A percentile compares a stretch with the other conserved stretches of the same genome.
Conservation (phyloP, 371 early-diverging fungal genomes). For the Lichtheimia hyalospora region DNA sequence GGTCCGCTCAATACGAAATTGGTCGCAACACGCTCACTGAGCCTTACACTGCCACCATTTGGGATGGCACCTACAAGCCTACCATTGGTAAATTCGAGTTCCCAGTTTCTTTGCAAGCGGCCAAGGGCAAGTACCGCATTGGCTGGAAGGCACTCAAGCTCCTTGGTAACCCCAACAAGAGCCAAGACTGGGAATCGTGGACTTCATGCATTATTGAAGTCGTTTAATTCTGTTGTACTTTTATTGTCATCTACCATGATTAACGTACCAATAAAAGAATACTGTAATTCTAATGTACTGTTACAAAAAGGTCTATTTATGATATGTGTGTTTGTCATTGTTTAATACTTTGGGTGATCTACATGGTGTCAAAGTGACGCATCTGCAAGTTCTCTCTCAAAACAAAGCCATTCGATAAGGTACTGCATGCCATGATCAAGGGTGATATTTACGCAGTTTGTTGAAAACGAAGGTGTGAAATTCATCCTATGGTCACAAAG, state of each 20-base stretch:
- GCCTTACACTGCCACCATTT: constrained; percentile 5
- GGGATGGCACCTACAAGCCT: constrained; percentile 21
- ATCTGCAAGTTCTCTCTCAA: no score
- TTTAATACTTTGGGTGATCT: no score
- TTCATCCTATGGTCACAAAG: no score
- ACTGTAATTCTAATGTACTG: background rate
- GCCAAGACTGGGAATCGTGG: constrained; percentile 34
- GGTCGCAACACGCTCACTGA: constrained; percentile 17
- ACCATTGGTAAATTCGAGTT: constrained; percentile 5
- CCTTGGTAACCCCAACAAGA: constrained; percentile 29
- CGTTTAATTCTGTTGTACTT: constrained; percentile 6
- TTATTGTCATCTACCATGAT: background rate
- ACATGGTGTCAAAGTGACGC: no score
- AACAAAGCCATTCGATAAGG: no score
- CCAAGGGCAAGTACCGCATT: constrained; percentile 31
- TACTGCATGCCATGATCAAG: no score
- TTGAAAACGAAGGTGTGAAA: no score
- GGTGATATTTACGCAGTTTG: no score
- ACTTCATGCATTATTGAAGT: constrained; percentile 27
- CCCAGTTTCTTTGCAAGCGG: constrained; percentile 8
- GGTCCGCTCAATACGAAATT: constrained; percentile 3
- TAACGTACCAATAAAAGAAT: background rate
- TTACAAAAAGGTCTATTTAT: no score
- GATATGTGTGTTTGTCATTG: no score
- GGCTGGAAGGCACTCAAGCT: constrained; percentile 28